Percentiles rank a stretch among this genome's conserved stretches.
Evolutionary conservation across 768 basidiomycete genomes (phyloP).

Genomic region (Phylloporus sp.): DNA sequence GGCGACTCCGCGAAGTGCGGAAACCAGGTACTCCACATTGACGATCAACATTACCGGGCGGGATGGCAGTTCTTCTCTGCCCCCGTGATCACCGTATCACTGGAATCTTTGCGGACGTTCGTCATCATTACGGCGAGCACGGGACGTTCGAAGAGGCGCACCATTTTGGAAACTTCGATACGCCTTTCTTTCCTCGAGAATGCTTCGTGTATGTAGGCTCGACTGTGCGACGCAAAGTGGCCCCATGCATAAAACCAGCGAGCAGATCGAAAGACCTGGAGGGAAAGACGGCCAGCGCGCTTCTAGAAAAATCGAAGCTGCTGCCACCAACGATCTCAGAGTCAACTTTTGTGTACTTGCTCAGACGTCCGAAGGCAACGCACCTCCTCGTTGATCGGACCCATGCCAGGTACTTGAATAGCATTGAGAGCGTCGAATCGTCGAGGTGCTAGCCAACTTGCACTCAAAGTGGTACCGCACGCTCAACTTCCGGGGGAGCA

Average conservation of each 20-base stretch:
- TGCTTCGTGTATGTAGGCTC: not conserved
- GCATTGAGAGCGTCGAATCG: too few relatives aligned
- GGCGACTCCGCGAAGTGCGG: not conserved
- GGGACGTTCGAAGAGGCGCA: not conserved
- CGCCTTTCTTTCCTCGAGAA: not conserved
- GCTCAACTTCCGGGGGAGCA: too few relatives aligned
- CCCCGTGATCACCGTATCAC: not conserved
- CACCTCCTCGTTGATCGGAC: conserved; percentile 3
- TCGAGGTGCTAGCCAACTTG: not conserved
- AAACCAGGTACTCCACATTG: not conserved
- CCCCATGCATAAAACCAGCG: too few relatives aligned
- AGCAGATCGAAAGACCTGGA: too few relatives aligned
- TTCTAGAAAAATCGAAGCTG: not conserved
- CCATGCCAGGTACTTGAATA: too few relatives aligned
- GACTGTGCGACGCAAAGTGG: not conserved
- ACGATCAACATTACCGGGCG: conserved; percentile 1
- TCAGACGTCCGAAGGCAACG: not conserved
- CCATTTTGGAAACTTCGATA: not conserved
- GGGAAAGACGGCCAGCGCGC: too few relatives aligned
- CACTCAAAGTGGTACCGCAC: too few relatives aligned
- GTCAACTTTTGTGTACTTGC: not conserved
- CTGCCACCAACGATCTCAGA: not conserved
- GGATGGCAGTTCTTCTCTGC: not conserved
- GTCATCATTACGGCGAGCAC: not conserved
- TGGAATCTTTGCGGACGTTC: not conserved